Base-by-base conservation (phyloP, 805 yeast genomes). In the Blastobotrys attinorum region DNA sequence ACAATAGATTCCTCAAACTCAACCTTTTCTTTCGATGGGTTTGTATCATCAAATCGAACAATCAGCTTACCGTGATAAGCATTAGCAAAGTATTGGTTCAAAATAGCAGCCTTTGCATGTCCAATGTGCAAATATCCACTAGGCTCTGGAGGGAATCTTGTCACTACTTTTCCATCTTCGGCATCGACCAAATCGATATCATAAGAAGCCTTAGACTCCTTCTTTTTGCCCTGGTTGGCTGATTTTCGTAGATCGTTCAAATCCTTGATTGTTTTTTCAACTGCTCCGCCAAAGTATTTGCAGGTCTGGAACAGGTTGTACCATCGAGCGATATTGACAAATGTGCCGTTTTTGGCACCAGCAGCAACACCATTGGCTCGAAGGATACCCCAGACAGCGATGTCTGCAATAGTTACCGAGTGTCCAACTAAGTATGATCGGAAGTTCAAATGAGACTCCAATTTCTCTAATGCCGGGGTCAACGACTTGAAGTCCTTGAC, bases 121-220 rank as follows among this genome's bases (percentile, higher is more conserved):
- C 99, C 99, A 68, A 92, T 92, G 69, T 92, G 99, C 67, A 92
- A 76, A 67, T 89, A 92, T 70, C 99, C 99, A 69, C 95, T 85
- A 48, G 99, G 99, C 72, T 92, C 99, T 52, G 99, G 99, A 42
- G 96, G 98, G 79, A 92, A 92, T 70, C 99, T 83, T 43, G 98
- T 94, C 43, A 94, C 97, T 46, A 92, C 99, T 67, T 89, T 72
- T 52, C 99, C 99, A 46, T 83, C 79, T 58, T 76, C 79, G 47
- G 99, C 99, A 62, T 80, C 94, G 47, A 83, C 84, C 53, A 92
- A 77, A 58, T 86, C 92, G 59, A 92, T 92, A 63, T 89, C 97
- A 55, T 83, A 92, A 65, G 83, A 89, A 50, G 98, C 97, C 70
- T 87, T 86, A 73, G 87, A 94, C 66, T 86, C 92, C 68, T 87